Percentiles rank a stretch among this genome's conserved stretches.
These are phyloP conservation scores for Termitomyces sp. DNA, from an alignment of 768 basidiomycete genomes.

Conservation along the genomic window DNA sequence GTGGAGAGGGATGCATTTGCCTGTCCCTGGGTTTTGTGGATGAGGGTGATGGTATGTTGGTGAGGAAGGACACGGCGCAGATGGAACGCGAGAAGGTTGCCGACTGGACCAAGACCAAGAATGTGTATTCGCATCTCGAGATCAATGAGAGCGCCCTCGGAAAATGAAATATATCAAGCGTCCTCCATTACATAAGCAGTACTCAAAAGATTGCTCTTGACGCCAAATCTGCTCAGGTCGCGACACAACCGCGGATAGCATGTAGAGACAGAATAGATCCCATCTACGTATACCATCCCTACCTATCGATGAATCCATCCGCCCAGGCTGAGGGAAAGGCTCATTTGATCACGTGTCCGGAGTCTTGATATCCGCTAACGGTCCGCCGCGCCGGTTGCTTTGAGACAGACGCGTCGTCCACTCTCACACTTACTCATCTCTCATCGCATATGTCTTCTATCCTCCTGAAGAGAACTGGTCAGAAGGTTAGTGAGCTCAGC, in stretches of 20 bases:
- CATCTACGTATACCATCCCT: no score
- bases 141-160: no score
- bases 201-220: no score
- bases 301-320: no score
- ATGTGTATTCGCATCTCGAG: slow-evolving; percentile 81
- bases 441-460: slow-evolving; percentile 48
- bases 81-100: slow-evolving; percentile 77
- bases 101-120: slow-evolving; percentile 81
- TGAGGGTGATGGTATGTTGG: slow-evolving; percentile 58
- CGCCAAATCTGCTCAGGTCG: no score
- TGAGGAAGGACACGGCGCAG: slow-evolving; percentile 58
- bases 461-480: slow-evolving; percentile 55
- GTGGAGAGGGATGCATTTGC: slow-evolving; percentile 29
- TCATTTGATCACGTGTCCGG: not conserved
- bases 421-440: slow-evolving; percentile 9
- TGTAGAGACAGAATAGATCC: no score
- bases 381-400: not conserved
- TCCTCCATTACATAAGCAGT: no score
- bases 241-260: no score
- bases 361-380: not conserved
- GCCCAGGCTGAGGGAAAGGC: no score
- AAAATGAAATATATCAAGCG: no score
- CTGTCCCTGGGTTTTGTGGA: slow-evolving; percentile 52
- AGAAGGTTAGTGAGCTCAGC: slow-evolving; percentile 38
- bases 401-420: not conserved